phyloP scores from a whole-genome alignment of 306 rosid species.

The Pterocarpus santalinus region DNA sequence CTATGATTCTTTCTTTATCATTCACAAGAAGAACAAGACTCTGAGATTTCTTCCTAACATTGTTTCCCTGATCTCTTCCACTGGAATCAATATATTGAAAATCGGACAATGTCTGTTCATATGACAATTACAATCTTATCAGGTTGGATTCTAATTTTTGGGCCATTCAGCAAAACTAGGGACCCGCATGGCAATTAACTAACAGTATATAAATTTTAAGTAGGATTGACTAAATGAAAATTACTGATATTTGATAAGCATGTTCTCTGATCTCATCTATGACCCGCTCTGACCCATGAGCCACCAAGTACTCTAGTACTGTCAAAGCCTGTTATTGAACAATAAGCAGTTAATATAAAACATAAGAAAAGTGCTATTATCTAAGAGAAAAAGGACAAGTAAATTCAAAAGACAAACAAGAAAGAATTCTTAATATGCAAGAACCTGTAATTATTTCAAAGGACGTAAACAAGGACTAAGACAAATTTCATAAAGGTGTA shows the following conservation, averaged over 20 bases:
- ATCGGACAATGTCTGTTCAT: slow-evolving; percentile 76
- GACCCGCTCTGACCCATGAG: slow-evolving; percentile 93
- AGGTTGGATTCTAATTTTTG: slow-evolving; percentile 36
- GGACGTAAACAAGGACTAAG: slow-evolving; percentile 8
- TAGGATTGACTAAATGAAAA: slow-evolving; percentile 32
- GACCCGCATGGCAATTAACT: slow-evolving; percentile 16
- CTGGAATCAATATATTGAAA: slow-evolving; percentile 92
- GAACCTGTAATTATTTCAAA: slow-evolving; percentile 21
- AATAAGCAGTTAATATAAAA: slow-evolving; percentile 37
- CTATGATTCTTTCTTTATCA: slow-evolving; percentile 85
- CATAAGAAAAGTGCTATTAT: slow-evolving; percentile 15
- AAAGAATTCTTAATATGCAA: slow-evolving; percentile 11
- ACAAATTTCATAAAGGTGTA: slow-evolving; percentile 19
- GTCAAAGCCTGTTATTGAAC: slow-evolving; percentile 78
- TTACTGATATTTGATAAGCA: slow-evolving; percentile 96
- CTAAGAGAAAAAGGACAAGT: slow-evolving; percentile 10
- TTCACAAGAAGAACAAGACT: slow-evolving; percentile 84
- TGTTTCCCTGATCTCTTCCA: slow-evolving; percentile 95
- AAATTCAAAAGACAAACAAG: slow-evolving; percentile 6
- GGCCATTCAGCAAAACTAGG: slow-evolving; percentile 18
- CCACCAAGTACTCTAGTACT: slow-evolving; percentile 93
- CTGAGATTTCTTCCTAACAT: slow-evolving; percentile 92
- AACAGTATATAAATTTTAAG: slow-evolving; percentile 40
- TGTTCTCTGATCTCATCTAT: slow-evolving; percentile 96
- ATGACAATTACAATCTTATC: slow-evolving; percentile 44